Conservation (phyloP, 305 asterid species). For the Plantago coronopus region DNA sequence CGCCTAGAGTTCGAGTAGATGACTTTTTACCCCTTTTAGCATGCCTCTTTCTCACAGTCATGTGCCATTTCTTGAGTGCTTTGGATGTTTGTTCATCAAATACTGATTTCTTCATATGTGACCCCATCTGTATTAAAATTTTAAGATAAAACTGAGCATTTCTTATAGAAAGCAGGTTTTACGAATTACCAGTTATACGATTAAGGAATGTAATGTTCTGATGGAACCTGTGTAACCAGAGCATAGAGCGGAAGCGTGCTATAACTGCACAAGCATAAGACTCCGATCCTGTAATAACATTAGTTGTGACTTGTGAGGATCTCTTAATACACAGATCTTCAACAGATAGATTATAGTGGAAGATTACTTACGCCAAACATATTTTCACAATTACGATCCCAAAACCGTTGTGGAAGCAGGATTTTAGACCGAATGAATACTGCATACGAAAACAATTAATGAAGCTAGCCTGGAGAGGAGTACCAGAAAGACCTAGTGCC, state of each 20-base stretch:
- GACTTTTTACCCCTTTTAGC: conserved; percentile 42
- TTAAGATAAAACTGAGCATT: background rate
- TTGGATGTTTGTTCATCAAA: conserved; percentile 87
- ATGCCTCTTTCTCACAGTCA: conserved; percentile 68
- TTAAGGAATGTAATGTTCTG: background rate
- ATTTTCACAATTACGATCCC: conserved; percentile 54
- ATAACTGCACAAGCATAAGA: conserved; percentile 78
- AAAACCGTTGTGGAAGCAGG: conserved; percentile 71
- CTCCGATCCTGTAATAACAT: conserved; percentile 48
- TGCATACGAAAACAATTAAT: conserved; percentile 31
- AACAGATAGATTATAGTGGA: too few relatives aligned
- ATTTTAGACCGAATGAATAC: conserved; percentile 57
- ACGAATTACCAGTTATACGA: background rate
- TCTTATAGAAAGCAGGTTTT: too few relatives aligned
- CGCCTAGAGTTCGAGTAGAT: conserved; percentile 54
- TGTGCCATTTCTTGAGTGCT: conserved; percentile 88
- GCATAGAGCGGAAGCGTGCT: conserved; percentile 92
- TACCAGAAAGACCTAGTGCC: background rate
- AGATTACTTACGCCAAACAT: conserved; percentile 53
- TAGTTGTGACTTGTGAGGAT: conserved; percentile 7
- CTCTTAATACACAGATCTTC: background rate
- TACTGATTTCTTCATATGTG: conserved; percentile 70
- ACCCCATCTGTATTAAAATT: conserved; percentile 59
- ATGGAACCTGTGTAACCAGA: conserved; percentile 68
- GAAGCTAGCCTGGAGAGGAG: background rate